Evolutionary conservation across 768 basidiomycete genomes (phyloP).

Genomic region (Russula brevipes): DNA sequence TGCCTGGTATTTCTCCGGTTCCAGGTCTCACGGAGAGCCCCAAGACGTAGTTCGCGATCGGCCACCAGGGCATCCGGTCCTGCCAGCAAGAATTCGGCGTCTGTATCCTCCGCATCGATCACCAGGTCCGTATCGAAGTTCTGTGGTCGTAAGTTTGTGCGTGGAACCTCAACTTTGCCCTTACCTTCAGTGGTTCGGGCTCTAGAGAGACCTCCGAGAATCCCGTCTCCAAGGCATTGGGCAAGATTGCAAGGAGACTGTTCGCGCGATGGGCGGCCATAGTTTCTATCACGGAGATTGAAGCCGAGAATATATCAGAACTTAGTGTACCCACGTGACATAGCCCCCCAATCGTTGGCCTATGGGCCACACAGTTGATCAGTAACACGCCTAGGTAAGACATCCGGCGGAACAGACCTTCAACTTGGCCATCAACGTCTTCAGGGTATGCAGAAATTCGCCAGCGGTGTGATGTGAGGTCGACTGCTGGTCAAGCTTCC

Average conservation of each 20-base stretch:
- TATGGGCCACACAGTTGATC: constrained; percentile 23
- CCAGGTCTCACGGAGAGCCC: constrained; percentile 32
- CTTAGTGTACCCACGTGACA: constrained; percentile 46
- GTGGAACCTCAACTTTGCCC: neutral
- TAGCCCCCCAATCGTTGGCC: constrained; percentile 62
- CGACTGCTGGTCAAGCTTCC: constrained; percentile 44
- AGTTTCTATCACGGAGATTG: constrained; percentile 36
- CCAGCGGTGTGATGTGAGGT: constrained; percentile 49
- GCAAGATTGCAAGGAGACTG: constrained; percentile 39
- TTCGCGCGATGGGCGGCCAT: constrained; percentile 45
- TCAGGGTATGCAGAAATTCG: constrained; percentile 52
- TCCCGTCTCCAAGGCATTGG: constrained; percentile 46
- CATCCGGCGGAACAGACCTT: constrained; percentile 38
- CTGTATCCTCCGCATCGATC: constrained; percentile 38
- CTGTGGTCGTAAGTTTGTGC: constrained; percentile 29
- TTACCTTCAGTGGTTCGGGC: constrained; percentile 48
- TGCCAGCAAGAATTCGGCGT: constrained; percentile 34
- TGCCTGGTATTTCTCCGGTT: constrained; percentile 32
- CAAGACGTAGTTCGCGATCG: constrained; percentile 29
- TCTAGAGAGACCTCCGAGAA: constrained; percentile 42
- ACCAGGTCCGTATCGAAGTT: constrained; percentile 47
- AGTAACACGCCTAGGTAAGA: neutral
- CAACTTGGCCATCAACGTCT: constrained; percentile 62
- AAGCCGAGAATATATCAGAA: neutral
- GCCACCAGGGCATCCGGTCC: constrained; percentile 21